Evolutionary conservation across 345 rosid genomes (phyloP).

Genomic region (Eutrema heterophyllum): DNA sequence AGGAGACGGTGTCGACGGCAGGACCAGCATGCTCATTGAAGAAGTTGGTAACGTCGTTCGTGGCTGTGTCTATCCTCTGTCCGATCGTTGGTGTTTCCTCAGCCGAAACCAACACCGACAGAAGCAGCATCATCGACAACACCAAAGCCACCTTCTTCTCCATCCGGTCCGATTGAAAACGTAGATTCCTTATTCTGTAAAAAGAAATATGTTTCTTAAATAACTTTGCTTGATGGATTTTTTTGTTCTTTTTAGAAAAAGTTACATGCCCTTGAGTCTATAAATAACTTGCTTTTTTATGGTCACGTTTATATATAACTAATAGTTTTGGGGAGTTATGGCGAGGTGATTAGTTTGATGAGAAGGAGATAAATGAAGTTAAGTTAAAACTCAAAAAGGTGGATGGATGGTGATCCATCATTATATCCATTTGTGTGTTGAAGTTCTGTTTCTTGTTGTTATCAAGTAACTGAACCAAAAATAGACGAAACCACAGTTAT

Average conservation of each 20-base stretch:
- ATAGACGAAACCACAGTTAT: background rate
- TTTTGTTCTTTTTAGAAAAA: background rate
- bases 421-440: background rate
- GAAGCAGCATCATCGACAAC: constrained; percentile 24
- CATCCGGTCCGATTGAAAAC: background rate
- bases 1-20: constrained; percentile 20
- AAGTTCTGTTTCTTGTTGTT: background rate
- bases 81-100: constrained; percentile 31
- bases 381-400: background rate
- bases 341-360: background rate
- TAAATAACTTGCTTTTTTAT: constrained; percentile 15
- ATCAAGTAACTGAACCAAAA: background rate
- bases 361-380: background rate
- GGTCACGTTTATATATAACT: constrained; percentile 20
- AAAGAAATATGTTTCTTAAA: background rate
- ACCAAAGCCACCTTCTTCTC: constrained; percentile 31
- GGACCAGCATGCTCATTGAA: constrained; percentile 22
- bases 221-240: background rate
- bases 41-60: constrained; percentile 7
- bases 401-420: background rate
- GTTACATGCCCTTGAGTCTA: background rate
- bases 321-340: background rate
- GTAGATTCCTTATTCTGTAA: background rate
- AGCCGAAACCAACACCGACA: constrained; percentile 5
- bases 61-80: constrained; percentile 22